Evolutionary conservation across 1,284 basidiomycete genomes (phyloP).

Genomic region (Rhodotorula sp.): DNA sequence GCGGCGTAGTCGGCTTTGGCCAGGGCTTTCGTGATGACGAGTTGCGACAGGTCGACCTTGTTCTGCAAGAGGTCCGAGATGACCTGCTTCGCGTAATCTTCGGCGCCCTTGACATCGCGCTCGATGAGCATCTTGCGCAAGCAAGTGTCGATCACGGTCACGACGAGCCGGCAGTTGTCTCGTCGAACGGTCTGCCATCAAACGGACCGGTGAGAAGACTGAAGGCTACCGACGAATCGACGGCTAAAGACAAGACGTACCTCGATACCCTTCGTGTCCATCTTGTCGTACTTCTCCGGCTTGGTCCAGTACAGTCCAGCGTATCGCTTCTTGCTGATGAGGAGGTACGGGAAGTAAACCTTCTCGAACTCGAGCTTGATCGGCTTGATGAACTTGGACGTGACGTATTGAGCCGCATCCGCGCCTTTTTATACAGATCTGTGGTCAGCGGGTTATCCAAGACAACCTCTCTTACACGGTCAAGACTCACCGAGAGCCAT

Average conservation of each 20-base stretch:
- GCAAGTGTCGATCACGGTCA: slow-evolving; percentile 93
- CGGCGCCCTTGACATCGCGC: slow-evolving; percentile 84
- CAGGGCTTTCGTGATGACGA: slow-evolving; percentile 94
- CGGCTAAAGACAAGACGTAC: slow-evolving; percentile 54
- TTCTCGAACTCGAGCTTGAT: slow-evolving; percentile 99
- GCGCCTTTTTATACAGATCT: slow-evolving; percentile 59
- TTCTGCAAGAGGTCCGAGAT: slow-evolving; percentile 92
- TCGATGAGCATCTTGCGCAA: slow-evolving; percentile 95
- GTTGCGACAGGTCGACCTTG: slow-evolving; percentile 93
- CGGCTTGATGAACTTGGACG: slow-evolving; percentile 82
- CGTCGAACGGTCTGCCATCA: slow-evolving; percentile 77
- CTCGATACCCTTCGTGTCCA: slow-evolving; percentile 98
- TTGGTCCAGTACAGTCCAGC: slow-evolving; percentile 95
- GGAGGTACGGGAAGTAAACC: slow-evolving; percentile 92
- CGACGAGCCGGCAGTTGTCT: slow-evolving; percentile 92
- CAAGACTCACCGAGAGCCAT: slow-evolving; percentile 75
- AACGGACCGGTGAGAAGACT: too few relatives aligned
- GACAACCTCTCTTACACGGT: neutral
- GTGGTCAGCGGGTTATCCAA: neutral
- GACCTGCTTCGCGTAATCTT: slow-evolving; percentile 88
- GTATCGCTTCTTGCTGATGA: slow-evolving; percentile 97
- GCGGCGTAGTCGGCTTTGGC: slow-evolving; percentile 82
- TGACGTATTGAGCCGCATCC: slow-evolving; percentile 92
- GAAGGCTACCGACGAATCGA: neutral
- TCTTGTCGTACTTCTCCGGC: slow-evolving; percentile 91